Evolutionary conservation across 805 yeast species (phyloP).

Genomic region (Yarrowia deformans): DNA sequence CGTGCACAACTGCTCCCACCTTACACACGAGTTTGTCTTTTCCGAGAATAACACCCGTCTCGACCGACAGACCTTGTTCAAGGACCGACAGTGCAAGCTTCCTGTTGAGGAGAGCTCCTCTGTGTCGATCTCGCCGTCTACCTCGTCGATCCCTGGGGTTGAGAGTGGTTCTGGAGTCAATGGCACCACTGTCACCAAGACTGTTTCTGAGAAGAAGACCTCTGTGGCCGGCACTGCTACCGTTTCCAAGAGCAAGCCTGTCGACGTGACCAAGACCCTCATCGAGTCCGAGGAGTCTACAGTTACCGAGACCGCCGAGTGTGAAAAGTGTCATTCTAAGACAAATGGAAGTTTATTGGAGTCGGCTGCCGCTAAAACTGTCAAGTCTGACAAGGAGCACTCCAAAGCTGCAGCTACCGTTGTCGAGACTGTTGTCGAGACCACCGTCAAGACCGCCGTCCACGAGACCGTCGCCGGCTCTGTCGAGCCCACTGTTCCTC

Average conservation of each 20-base stretch:
- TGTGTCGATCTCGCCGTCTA: conserved; percentile 2
- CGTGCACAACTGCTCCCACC: conserved; percentile 48
- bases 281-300: conserved; percentile 19
- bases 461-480: conserved; percentile 4
- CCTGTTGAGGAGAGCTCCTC: conserved; percentile 8
- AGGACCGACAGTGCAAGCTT: conserved; percentile 41
- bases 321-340: conserved; percentile 31
- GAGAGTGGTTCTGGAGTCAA: conserved; percentile 5
- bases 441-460: too few relatives aligned
- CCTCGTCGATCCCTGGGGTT: conserved; percentile 34
- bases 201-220: not conserved
- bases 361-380: conserved; percentile 1
- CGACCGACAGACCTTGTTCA: conserved; percentile 47
- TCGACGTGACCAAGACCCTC: conserved; percentile 5
- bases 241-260: not conserved
- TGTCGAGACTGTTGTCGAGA: not conserved
- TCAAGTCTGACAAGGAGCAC: not conserved
- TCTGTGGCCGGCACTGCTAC: not conserved
- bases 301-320: conserved; percentile 21
- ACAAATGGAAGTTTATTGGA: conserved; percentile 30
- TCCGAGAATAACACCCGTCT: conserved; percentile 45
- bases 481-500: not conserved
- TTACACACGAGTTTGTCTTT: conserved; percentile 48
- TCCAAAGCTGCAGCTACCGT: not conserved
- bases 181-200: not conserved